These are phyloP conservation scores for Hymenoscyphus repandus DNA, from an alignment of 2,329 filamentous ascomycete species.

Conservation along the genomic window DNA sequence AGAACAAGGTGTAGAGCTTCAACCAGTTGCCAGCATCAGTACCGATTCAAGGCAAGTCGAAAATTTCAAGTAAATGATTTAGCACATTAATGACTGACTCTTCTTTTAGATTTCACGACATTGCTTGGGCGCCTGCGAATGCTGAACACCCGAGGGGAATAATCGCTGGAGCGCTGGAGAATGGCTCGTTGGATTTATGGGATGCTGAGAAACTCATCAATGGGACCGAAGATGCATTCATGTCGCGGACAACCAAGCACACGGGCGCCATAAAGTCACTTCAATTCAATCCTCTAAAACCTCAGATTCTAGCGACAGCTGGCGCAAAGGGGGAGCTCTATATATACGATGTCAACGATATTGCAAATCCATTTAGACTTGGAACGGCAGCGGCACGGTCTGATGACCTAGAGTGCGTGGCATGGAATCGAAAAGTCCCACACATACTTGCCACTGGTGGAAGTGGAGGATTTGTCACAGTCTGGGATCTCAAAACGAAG, in stretches of 20 bases:
- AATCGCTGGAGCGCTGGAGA: slow-evolving; percentile 92
- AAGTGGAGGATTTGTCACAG: slow-evolving; percentile 88
- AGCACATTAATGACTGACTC: slow-evolving; percentile 5
- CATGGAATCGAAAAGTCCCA: slow-evolving; percentile 97
- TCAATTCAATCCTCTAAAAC: slow-evolving; percentile 91
- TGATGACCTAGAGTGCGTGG: slow-evolving; percentile 92
- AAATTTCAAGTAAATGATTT: not conserved
- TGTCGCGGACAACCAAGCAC: slow-evolving; percentile 85
- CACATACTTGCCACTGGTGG: slow-evolving; percentile 95
- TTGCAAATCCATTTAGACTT: slow-evolving; percentile 79
- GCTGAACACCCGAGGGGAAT: slow-evolving; percentile 77
- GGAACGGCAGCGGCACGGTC: slow-evolving; percentile 83
- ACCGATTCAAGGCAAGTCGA: slow-evolving; percentile 77
- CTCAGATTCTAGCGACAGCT: slow-evolving; percentile 86
- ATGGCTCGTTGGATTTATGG: slow-evolving; percentile 89
- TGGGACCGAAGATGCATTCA: slow-evolving; percentile 64
- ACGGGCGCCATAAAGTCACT: slow-evolving; percentile 88
- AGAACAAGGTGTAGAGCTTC: slow-evolving; percentile 73
- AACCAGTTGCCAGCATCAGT: slow-evolving; percentile 75
- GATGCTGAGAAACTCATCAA: slow-evolving; percentile 68
- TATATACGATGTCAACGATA: slow-evolving; percentile 90
- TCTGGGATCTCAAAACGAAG: slow-evolving; percentile 98
- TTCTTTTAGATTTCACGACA: slow-evolving; percentile 80
- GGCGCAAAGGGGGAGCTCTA: slow-evolving; percentile 95
- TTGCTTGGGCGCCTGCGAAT: slow-evolving; percentile 84